Evolutionary conservation across 306 rosid genomes (phyloP).

Genomic region (Styphnolobium japonicum): DNA sequence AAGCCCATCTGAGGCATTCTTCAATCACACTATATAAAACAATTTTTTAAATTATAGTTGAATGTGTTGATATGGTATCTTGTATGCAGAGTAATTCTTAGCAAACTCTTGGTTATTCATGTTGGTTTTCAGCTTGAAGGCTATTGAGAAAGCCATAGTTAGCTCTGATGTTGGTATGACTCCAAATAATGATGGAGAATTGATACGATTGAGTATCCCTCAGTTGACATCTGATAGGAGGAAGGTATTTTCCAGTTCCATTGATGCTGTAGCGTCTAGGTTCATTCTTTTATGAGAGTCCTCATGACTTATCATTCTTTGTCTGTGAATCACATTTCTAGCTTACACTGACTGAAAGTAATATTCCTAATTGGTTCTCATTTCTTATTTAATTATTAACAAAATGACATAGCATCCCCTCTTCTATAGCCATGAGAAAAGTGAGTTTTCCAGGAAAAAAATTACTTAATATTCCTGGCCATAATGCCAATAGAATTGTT

Average conservation of each 20-base stretch:
- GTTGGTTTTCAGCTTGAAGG: constrained; percentile 69
- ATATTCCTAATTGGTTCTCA: constrained; percentile 14
- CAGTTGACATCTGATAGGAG: constrained; percentile 88
- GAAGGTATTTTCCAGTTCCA: constrained; percentile 60
- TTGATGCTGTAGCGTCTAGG: background rate
- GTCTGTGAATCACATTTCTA: background rate
- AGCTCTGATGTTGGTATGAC: constrained; percentile 86
- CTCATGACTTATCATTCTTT: background rate
- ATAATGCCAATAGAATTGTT: background rate
- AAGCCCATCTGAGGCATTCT: constrained; percentile 10
- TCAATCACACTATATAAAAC: background rate
- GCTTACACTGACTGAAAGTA: background rate
- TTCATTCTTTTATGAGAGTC: background rate
- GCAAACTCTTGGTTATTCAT: constrained; percentile 23
- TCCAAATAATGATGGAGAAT: constrained; percentile 94
- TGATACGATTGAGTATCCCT: constrained; percentile 77
- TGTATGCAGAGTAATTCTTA: constrained; percentile 4
- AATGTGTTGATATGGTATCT: background rate
- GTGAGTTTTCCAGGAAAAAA: background rate
- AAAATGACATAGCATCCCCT: background rate
- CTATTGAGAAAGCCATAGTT: constrained; percentile 94
- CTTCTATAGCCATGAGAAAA: constrained; percentile 15
- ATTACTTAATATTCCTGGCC: background rate
- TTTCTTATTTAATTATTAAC: background rate
- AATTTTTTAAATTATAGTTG: background rate